phyloP scores from a whole-genome alignment of 2,329 filamentous ascomycete species.

The Orbilia javanica region DNA sequence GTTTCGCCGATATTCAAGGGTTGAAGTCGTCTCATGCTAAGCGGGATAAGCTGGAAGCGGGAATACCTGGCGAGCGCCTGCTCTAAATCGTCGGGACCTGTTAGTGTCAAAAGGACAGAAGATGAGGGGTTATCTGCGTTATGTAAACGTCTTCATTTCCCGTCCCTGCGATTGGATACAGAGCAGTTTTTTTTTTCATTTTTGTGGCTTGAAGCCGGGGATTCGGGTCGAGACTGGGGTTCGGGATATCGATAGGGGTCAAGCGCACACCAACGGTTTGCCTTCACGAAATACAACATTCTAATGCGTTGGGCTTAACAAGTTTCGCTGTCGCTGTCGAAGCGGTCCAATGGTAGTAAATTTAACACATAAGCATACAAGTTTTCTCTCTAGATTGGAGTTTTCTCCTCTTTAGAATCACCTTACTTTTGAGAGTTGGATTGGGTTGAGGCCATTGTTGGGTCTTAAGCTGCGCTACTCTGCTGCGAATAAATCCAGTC shows the following conservation, averaged over 20 bases:
- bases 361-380: not conserved
- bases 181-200: not conserved
- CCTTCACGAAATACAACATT: constrained; percentile 3
- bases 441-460: too few species aligned
- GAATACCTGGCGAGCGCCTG: constrained; percentile 37
- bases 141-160: constrained; percentile 13
- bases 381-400: too few species aligned
- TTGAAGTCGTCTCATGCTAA: constrained; percentile 9
- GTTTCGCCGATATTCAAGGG: constrained; percentile 24
- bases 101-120: not conserved
- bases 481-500: too few species aligned
- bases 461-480: too few species aligned
- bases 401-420: too few species aligned
- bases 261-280: not conserved
- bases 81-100: not conserved
- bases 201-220: constrained; percentile 20
- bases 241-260: constrained; percentile 20
- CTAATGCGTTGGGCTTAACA: not conserved
- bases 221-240: not conserved
- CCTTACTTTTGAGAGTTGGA: too few species aligned
- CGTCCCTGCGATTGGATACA: not conserved
- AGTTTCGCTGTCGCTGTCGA: not conserved
- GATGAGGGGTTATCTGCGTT: constrained; percentile 17
- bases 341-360: not conserved
- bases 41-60: constrained; percentile 35